Base-by-base conservation (phyloP, 345 rosid species). In the Camelina hispida region DNA sequence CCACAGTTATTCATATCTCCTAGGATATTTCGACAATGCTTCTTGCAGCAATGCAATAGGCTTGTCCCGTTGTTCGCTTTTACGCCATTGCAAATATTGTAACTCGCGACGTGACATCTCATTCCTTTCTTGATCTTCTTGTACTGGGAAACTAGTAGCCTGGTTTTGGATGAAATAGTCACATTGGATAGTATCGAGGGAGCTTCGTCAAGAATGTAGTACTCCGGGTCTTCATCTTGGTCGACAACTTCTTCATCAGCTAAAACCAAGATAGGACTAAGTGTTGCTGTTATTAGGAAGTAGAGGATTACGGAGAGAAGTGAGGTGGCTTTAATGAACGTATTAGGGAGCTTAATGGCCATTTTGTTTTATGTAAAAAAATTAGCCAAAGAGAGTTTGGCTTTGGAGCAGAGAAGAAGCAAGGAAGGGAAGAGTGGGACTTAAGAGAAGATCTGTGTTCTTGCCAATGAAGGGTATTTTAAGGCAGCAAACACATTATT, bases 1-100 rank as follows among this genome's bases (percentile, higher is more conserved):
- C 92, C 91, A 3, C 96, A 89, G 65, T 89, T 85, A 76, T 88
- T 88, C 85, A 9, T 5, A 62, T 92, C 97, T 7, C 89, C 72
- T 2, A 79, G 79, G 25, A 86, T 62, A 46, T 92, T 87, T 2
- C 90, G 73, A 69, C 96, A 92, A 74, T 88, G 96, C 16, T 7
- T 83, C 85, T 87, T 88, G 84, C 97, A 92, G 30, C 97, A 92
- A 15, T 83, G 44, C 30, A 92, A 78, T 1, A 85, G 53, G 68
- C 86, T 71, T 0, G 87, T 89, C 37, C 96, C 91, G 0, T 87
- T 85, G 79, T 90, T 88, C 0, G 89, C 94, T 0, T 72, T 62
- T 1, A 87, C 77, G 0, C 94, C 91, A 20, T 85, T 76, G 62
- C 97, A 88, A 14, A 87, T 79, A 71, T 81, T 89, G 62, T 68